These are phyloP conservation scores for Triticum dicoccoides DNA, from an alignment of 176 grass and related monocot species.

Conservation along the genomic window DNA sequence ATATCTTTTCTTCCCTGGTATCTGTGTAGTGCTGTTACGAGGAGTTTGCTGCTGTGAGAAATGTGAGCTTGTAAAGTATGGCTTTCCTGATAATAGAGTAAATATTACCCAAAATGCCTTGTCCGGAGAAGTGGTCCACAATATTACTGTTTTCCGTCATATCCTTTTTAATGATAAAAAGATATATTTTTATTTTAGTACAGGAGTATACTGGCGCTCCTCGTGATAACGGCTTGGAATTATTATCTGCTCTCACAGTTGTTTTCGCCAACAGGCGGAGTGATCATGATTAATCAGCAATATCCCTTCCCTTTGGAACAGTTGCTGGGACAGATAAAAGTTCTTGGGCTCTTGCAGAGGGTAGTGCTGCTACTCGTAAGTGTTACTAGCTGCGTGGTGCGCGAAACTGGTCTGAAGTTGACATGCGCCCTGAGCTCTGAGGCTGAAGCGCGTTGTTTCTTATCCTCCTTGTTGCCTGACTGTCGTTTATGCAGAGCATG, in stretches of 20 bases:
- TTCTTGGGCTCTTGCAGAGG: background rate
- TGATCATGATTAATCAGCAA: no score
- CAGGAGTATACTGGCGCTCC: background rate
- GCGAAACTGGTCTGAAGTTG: background rate
- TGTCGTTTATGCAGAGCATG: background rate
- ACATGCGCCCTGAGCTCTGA: background rate
- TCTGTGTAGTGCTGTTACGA: slow-evolving; percentile 2
- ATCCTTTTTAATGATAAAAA: background rate
- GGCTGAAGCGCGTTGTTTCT: background rate
- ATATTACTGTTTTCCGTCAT: background rate
- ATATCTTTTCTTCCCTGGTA: slow-evolving; percentile 20
- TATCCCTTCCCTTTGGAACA: background rate
- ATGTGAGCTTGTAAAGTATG: background rate
- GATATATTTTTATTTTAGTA: background rate
- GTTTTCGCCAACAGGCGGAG: background rate
- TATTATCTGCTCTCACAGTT: slow-evolving; percentile 26
- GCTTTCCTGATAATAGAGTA: background rate
- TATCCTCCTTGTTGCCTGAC: background rate
- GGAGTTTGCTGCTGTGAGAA: background rate
- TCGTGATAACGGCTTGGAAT: background rate
- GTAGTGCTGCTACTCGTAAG: background rate
- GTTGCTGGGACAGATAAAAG: background rate
- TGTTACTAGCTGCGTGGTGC: background rate
- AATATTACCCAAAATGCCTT: background rate
- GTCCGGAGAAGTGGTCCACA: background rate